Conservation (phyloP, 352 stramenopile genomes). For the Phytopythium sindhum region DNA sequence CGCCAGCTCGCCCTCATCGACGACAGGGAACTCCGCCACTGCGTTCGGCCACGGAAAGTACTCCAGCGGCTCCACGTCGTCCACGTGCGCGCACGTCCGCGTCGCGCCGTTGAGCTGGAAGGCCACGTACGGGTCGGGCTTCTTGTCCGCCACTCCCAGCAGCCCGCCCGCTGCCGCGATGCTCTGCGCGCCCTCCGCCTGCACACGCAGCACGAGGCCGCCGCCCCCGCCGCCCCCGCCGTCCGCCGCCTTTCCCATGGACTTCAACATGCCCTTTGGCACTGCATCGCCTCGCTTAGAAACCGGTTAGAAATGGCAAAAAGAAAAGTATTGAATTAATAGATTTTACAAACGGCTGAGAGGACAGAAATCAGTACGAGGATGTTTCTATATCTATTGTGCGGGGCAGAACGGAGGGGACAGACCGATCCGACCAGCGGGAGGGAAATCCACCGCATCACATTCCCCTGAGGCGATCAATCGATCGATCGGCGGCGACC, state of each 20-base stretch:
- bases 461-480: too few species aligned
- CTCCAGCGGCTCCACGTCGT: constrained; percentile 37
- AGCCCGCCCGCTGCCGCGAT: constrained; percentile 25
- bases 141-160: constrained; percentile 25
- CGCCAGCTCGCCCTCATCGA: constrained; percentile 11
- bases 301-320: neutral
- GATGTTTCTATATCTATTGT: too few species aligned
- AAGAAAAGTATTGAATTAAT: neutral
- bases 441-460: neutral
- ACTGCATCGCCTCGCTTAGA: neutral
- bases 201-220: constrained; percentile 22
- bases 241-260: neutral
- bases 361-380: too few species aligned
- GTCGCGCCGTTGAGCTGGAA: constrained; percentile 29
- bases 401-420: too few species aligned
- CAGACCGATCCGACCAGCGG: too few species aligned
- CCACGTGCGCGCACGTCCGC: constrained; percentile 26
- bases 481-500: neutral
- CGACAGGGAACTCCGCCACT: constrained; percentile 30
- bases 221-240: neutral
- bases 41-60: constrained; percentile 49
- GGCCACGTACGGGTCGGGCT: constrained; percentile 44
- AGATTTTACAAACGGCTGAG: neutral
- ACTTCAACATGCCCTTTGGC: neutral
- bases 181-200: constrained; percentile 32